phyloP scores from a whole-genome alignment of 1,284 basidiomycete genomes.

The Melampsora larici-populina region DNA sequence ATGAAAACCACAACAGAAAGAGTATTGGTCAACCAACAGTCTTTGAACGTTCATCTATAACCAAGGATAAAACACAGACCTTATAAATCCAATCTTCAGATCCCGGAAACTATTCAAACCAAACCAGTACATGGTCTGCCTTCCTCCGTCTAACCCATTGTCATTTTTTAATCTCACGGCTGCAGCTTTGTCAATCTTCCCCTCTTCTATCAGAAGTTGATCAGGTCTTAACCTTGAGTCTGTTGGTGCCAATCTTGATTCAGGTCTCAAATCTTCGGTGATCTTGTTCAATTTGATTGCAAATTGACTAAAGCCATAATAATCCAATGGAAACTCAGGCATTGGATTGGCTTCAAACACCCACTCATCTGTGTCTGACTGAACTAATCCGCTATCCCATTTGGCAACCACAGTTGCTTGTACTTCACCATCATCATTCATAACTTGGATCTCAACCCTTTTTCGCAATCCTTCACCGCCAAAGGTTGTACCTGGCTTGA shows the following conservation, averaged over 20 bases:
- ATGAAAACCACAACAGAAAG: not conserved
- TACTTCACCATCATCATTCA: conserved; percentile 43
- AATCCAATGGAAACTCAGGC: conserved; percentile 58
- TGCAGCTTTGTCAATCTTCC: conserved; percentile 72
- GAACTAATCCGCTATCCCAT: conserved; percentile 44
- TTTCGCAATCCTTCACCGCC: conserved; percentile 43
- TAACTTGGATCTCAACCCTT: conserved; percentile 39
- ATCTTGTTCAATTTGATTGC: conserved; percentile 74
- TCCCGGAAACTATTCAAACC: conserved; percentile 20
- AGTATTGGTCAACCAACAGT: not conserved
- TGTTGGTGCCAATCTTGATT: conserved; percentile 65
- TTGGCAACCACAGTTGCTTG: conserved; percentile 44
- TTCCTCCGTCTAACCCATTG: conserved; percentile 55
- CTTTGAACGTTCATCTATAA: not conserved
- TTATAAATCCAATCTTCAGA: conserved; percentile 37
- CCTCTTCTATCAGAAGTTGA: conserved; percentile 78
- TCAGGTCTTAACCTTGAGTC: conserved; percentile 83
- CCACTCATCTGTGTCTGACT: conserved; percentile 44
- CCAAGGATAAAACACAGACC: not conserved
- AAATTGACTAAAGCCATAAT: conserved; percentile 80
- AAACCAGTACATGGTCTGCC: conserved; percentile 45
- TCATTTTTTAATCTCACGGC: conserved; percentile 71
- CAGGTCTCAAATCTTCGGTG: conserved; percentile 53
- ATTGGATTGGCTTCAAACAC: conserved; percentile 17
- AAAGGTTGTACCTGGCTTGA: conserved; percentile 66